Conservation (phyloP, 768 basidiomycete species). For the Amanita molliuscula region DNA sequence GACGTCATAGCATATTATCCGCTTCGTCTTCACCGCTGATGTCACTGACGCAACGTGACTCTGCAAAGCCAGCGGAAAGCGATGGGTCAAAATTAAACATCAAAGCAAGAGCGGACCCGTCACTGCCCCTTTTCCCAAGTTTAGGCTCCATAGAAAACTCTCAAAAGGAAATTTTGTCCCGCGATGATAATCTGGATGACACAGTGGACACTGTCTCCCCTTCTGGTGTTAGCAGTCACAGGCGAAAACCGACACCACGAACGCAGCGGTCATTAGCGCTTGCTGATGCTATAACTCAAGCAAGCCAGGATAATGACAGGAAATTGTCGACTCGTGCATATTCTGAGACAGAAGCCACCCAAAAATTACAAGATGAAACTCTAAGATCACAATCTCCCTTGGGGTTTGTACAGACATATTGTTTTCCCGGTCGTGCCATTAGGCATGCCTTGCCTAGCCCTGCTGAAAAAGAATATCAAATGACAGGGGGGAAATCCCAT, state of each 20-base stretch:
- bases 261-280: neutral
- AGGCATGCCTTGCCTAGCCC: neutral
- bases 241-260: neutral
- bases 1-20: too few species aligned
- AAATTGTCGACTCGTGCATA: neutral
- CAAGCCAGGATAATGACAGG: slow-evolving; percentile 7
- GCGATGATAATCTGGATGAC: neutral
- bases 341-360: neutral
- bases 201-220: neutral
- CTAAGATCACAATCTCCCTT: neutral
- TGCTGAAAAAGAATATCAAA: neutral
- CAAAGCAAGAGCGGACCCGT: neutral
- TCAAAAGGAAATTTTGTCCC: neutral
- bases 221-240: neutral
- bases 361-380: neutral
- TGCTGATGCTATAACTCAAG: slow-evolving; percentile 9
- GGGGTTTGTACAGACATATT: neutral
- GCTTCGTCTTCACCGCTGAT: neutral
- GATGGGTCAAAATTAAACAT: neutral
- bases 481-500: neutral
- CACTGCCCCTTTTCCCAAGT: neutral
- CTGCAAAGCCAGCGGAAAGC: neutral
- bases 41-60: neutral
- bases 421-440: neutral
- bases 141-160: too few species aligned